A percentile compares a stretch with the other conserved stretches of the same genome.
phyloP scores from a whole-genome alignment of 441 rosid genomes.

The Erodium chrysanthum region DNA sequence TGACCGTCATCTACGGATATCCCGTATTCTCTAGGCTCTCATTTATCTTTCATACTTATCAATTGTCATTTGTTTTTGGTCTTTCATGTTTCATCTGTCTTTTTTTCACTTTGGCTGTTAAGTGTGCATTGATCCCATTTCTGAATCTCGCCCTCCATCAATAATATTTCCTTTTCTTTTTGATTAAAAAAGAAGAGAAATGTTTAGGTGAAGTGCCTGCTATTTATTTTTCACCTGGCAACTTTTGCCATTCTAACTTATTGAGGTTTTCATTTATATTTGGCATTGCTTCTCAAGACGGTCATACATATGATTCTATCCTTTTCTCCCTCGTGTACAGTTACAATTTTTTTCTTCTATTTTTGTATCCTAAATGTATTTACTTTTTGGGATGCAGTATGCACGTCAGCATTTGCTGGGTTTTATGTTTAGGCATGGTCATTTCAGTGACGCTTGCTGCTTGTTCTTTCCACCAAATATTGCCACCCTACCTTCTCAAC shows the following conservation, averaged over 20 bases:
- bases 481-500: constrained; percentile 69
- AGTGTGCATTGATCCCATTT: no score
- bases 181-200: no score
- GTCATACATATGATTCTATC: background rate
- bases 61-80: no score
- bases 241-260: constrained; percentile 4
- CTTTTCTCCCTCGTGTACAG: background rate
- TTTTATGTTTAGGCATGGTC: constrained; percentile 92
- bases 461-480: constrained; percentile 72
- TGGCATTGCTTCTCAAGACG: constrained; percentile 1
- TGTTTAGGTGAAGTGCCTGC: background rate
- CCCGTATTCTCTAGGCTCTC: no score
- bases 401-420: constrained; percentile 80
- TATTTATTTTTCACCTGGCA: constrained; percentile 3
- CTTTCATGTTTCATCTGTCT: no score
- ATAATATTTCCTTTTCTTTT: no score
- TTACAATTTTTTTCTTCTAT: constrained; percentile 6
- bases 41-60: no score
- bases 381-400: constrained; percentile 46
- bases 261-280: constrained; percentile 11
- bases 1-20: no score
- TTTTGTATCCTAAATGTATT: constrained; percentile 9
- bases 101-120: no score
- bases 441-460: constrained; percentile 67
- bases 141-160: no score